Percentiles rank a stretch among this genome's conserved stretches.
Evolutionary conservation across 257 asterid species (phyloP).

Genomic region (Anisodus tanguticus): DNA sequence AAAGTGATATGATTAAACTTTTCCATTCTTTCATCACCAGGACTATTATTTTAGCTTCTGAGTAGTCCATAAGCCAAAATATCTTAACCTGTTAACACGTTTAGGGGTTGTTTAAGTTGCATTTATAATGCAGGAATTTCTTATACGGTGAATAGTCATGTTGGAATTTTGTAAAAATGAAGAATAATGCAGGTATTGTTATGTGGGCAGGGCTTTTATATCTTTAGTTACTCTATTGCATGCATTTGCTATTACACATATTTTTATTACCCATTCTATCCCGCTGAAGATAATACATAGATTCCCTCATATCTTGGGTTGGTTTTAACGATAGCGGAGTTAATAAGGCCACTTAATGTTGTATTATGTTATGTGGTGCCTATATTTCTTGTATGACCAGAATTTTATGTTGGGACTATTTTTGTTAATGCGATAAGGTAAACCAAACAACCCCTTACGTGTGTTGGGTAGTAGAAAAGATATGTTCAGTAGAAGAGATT

Average conservation of each 20-base stretch:
- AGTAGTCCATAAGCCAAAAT: background rate
- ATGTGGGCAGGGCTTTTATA: background rate
- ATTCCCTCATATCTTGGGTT: background rate
- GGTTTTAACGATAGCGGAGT: background rate
- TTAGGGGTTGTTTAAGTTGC: background rate
- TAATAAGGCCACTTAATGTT: background rate
- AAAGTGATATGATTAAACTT: background rate
- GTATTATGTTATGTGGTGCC: background rate
- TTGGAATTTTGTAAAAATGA: background rate
- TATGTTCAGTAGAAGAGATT: background rate
- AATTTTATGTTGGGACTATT: constrained; percentile 3
- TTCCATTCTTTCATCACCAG: background rate
- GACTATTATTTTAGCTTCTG: background rate
- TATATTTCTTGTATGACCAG: constrained; percentile 1
- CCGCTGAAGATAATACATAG: background rate
- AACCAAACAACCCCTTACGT: background rate
- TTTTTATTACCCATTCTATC: background rate
- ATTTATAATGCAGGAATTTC: background rate
- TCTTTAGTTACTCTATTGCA: background rate
- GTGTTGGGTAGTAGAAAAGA: background rate
- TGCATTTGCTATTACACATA: background rate
- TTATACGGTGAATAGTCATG: constrained; percentile 5
- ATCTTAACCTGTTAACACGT: background rate
- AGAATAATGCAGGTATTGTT: background rate
- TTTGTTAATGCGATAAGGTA: background rate